Base-by-base conservation (phyloP, 441 rosid species). In the Caryocar brasiliense region DNA sequence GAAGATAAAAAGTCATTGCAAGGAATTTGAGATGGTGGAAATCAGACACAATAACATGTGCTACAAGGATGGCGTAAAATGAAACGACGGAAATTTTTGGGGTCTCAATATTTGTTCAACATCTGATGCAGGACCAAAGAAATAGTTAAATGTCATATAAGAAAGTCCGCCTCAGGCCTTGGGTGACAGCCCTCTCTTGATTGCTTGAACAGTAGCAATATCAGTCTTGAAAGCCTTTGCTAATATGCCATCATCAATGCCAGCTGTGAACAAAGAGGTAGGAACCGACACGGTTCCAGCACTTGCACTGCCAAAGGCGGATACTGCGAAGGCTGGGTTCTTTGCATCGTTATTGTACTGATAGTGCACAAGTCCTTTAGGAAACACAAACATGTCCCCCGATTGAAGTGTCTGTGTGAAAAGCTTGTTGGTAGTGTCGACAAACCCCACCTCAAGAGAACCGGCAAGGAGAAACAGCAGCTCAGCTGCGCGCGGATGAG, bases 401-500 rank as follows among this genome's bases (percentile, higher is more conserved):
- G 39, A 33, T 43, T 71, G 39, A 13, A 75, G 58, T 5, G 36
- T 68, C 43, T 62, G 75, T 0, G 65, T 56, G 27, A 36, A 75
- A 2, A 75, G 65, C 65, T 62, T 65, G 52, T 53, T 45, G 11
- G 61, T 27, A 1, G 72, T 65, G 67, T 71, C 77, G 5, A 75
- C 62, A 8, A 75, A 59, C 1, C 80, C 81, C 3, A 72, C 77
- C 13, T 68, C 42, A 4, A 71, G 66, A 6, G 17, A 23, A 4
- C 75, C 68, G 0, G 37, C 33, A 2, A 56, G 17, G 17, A 75
- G 49, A 27, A 68, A 47, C 10, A 71, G 59, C 20, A 75, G 71
- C 66, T 75, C 77, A 0, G 77, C 57, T 1, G 71, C 50, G 4
- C 62, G 64, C 1, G 81, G 77, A 39, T 75, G 81, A 0, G 67